Conservation (phyloP, 2,329 filamentous ascomycete genomes). For the Xylariaceae sp. region DNA sequence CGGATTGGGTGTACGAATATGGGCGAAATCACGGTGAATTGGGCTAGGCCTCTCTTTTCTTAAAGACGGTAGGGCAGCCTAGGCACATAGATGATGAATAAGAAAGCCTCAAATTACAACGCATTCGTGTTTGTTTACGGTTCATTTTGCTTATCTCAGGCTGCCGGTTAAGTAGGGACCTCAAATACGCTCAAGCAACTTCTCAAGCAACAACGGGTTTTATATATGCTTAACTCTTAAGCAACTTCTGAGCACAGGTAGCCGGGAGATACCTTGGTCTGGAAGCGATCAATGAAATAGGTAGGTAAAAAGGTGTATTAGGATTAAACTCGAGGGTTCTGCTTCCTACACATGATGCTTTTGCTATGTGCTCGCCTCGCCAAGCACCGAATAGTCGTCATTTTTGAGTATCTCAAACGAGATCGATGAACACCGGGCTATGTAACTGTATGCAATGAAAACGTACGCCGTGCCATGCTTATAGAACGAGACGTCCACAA, state of each 20-base stretch:
- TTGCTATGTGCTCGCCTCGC: conserved; percentile 1
- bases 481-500: not conserved
- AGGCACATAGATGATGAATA: conserved; percentile 18
- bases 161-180: not conserved
- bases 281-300: not conserved
- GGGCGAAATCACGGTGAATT: conserved; percentile 7
- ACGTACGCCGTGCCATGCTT: conserved; percentile 11
- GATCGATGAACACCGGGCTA: not conserved
- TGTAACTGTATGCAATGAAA: conserved; percentile 4
- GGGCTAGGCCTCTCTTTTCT: conserved; percentile 6
- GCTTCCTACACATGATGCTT: conserved; percentile 6
- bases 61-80: conserved; percentile 14
- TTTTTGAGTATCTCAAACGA: conserved; percentile 5
- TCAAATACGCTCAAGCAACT: too few species aligned
- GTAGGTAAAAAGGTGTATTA: conserved; percentile 10
- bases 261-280: too few species aligned
- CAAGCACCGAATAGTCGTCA: not conserved
- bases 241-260: not conserved
- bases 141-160: not conserved
- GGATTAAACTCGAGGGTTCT: conserved; percentile 3
- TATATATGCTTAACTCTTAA: too few species aligned
- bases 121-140: not conserved
- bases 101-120: not conserved
- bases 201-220: too few species aligned
- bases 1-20: conserved; percentile 20